Base-by-base conservation (phyloP, 768 basidiomycete species). In the Clathrus columnatus region DNA sequence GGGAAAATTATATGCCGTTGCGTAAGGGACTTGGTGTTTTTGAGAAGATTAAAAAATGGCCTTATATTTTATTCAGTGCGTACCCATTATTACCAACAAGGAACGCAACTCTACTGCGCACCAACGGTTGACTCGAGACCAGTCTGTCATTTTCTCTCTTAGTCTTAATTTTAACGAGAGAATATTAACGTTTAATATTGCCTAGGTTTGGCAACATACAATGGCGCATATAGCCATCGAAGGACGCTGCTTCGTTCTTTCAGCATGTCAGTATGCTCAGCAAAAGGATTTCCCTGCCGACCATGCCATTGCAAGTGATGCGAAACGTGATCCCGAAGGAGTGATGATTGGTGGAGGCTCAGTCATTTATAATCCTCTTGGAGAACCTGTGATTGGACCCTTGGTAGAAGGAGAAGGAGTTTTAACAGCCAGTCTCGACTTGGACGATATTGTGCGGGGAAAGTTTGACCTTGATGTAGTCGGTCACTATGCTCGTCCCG, bases 1-100 rank as follows among this genome's bases (percentile, higher is more conserved):
- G 83, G 83, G 84, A 85, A 58, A 84, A 84, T 62, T 83, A 82
- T 58, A 83, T 84, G 81, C 83, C 83, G 18, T 62, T 83, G 54
- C 63, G 79, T 81, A 56, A 47, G 79, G 14, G 68, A n/a, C 16
- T 28, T 44, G 8, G 4, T 42, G 49, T 30, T 49, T n/a, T n/a
- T n/a, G n/a, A n/a, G n/a, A n/a, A n/a, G 11, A 36, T 51, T 6
- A 18, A 17, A 2, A 18, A 36, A 18, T 8, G 21, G 18, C 42
- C 32, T 53, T 48, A n/a, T n/a, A 53, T 20, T 29, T 18, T 48
- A 18, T 28, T 41, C 51, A 82, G 81, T 84, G 57, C 73, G 83
- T 42, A 72, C 76, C 2, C 74, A 75, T 63, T 82, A 82, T 64
- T 84, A 84, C 63, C 73, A 77, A 5, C 68, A 75, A 43, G 80